Evolutionary conservation across 2,329 filamentous ascomycete species (phyloP), one percentile per base, ranked within the genome.

Genomic region (Fusarium gaditjirri): DNA sequence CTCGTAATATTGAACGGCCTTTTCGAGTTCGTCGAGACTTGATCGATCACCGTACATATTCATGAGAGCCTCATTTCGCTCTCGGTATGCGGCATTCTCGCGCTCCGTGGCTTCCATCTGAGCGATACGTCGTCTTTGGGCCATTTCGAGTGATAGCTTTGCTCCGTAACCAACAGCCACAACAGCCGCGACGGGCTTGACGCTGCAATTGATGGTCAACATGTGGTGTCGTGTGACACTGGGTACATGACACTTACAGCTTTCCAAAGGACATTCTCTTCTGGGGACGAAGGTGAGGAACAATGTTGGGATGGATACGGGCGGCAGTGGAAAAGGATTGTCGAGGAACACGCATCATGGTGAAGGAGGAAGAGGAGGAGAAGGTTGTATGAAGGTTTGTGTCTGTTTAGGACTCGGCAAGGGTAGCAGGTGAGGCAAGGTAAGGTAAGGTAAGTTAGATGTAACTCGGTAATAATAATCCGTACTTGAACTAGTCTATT

Each of bases 31-130:
- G 31, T 84, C 82, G 8, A 88, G 79, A 68, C 83, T 87, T 33
- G 83, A 83, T 19, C 85, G 82, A 67, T 86, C 85, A 50, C 86
- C 85, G 65, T 87, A 88, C 62, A 86, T 83, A 39, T 87, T 83
- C 78, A 86, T 80, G 68, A 88, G 78, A 61, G 84, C 79, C 25
- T 83, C 80, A 65, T 85, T 82, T 52, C 78, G 79, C 42, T 78
- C 78, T 67, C 79, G 80, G 56, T 77, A 78, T 56, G 81, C 80
- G n/a, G 74, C 75, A 41, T 80, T 80, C 46, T 81, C 73, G 60
- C 78, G 78, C 62, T 84, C 81, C 23, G 71, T 77, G 60, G 76
- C 74, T 60, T 79, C 75, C 50, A 78, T 75, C 50, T 75, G 78
- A 49, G 77, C 76, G 27, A 73, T 65, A 31, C 76, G 78, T 35